phyloP scores from a whole-genome alignment of 768 basidiomycete genomes.

The Rubroboletus satanas region DNA sequence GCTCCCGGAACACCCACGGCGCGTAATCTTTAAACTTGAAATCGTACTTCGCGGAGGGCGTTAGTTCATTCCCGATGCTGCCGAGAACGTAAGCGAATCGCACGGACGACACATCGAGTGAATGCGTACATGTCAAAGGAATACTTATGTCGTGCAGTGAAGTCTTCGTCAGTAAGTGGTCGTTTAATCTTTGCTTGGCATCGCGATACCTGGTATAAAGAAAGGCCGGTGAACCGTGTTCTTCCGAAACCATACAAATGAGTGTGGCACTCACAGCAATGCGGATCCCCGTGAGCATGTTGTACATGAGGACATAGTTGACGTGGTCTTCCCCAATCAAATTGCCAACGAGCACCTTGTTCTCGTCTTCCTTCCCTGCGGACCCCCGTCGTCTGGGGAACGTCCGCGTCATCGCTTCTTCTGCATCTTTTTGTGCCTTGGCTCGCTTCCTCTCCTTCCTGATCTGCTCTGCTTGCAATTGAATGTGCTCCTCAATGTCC shows the following conservation, averaged over 20 bases:
- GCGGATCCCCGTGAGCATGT: slow-evolving; percentile 98
- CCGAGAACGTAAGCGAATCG: slow-evolving; percentile 4
- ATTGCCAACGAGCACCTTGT: slow-evolving; percentile 80
- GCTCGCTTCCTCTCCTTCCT: slow-evolving; percentile 77
- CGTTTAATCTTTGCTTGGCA: slow-evolving; percentile 95
- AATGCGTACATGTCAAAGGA: slow-evolving; percentile 88
- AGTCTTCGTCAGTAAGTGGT: slow-evolving; percentile 82
- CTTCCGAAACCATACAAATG: neutral
- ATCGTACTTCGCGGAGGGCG: slow-evolving; percentile 96
- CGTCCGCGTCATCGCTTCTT: slow-evolving; percentile 48
- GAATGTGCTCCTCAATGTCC: slow-evolving; percentile 57
- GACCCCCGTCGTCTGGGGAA: slow-evolving; percentile 23
- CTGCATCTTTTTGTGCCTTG: slow-evolving; percentile 60
- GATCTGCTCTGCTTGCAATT: slow-evolving; percentile 86
- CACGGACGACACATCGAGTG: neutral
- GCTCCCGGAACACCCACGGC: slow-evolving; percentile 94
- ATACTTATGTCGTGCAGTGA: slow-evolving; percentile 84
- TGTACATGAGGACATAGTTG: slow-evolving; percentile 99
- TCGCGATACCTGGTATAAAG: slow-evolving; percentile 68
- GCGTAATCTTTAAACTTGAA: slow-evolving; percentile 99
- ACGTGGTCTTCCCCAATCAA: slow-evolving; percentile 97
- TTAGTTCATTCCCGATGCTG: slow-evolving; percentile 95
- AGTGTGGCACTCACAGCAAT: slow-evolving; percentile 63
- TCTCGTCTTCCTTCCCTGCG: slow-evolving; percentile 38
- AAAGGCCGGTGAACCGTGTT: slow-evolving; percentile 3